phyloP scores from a whole-genome alignment of 768 basidiomycete genomes.

The Termitomyces sp. region DNA sequence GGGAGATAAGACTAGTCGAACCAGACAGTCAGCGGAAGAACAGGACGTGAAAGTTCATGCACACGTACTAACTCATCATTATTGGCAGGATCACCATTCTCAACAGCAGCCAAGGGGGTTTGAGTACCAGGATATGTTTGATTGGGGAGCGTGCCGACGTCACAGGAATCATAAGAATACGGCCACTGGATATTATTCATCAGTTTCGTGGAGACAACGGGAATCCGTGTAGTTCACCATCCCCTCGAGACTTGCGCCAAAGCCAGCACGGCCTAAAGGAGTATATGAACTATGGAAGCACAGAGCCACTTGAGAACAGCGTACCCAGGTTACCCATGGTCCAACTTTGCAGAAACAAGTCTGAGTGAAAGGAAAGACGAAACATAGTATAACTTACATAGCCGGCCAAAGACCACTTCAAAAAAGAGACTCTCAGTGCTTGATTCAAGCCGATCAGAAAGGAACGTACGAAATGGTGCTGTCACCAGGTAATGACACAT shows the following conservation, averaged over 20 bases:
- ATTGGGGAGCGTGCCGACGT: constrained; percentile 76
- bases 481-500: constrained; percentile 29
- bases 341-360: constrained; percentile 27
- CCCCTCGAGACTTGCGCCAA: constrained; percentile 64
- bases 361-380: neutral
- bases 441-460: neutral
- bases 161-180: constrained; percentile 70
- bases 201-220: neutral
- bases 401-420: constrained; percentile 37
- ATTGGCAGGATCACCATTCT: constrained; percentile 38
- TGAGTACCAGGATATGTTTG: constrained; percentile 61
- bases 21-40: neutral
- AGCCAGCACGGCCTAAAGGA: constrained; percentile 60
- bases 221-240: constrained; percentile 37
- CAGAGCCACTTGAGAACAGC: neutral
- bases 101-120: constrained; percentile 43
- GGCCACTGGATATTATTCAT: constrained; percentile 50
- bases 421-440: neutral
- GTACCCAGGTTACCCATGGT: constrained; percentile 49
- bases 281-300: constrained; percentile 22
- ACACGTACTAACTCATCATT: constrained; percentile 33
- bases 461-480: constrained; percentile 25
- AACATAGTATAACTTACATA: constrained; percentile 22
- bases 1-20: constrained; percentile 57
- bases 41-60: neutral